phyloP scores from a whole-genome alignment of 2,329 filamentous ascomycete genomes.

The Plenodomus lindquistii region DNA sequence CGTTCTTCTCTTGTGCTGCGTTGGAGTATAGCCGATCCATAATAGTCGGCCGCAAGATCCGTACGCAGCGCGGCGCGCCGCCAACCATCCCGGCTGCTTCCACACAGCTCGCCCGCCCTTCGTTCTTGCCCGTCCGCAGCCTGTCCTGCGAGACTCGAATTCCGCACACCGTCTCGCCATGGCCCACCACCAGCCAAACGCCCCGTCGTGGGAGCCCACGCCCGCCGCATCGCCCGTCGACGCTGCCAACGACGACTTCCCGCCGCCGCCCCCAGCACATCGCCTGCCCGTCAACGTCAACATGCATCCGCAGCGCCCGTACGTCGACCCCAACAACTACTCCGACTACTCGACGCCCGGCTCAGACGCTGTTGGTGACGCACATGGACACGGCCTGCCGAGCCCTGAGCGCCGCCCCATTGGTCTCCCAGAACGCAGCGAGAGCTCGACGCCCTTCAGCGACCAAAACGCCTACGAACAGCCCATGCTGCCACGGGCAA shows the following conservation, averaged over 20 bases:
- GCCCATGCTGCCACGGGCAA: conserved; percentile 21
- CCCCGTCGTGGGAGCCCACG: conserved; percentile 25
- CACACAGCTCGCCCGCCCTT: neutral
- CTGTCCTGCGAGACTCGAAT: neutral
- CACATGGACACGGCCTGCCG: conserved; percentile 70
- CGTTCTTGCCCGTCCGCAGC: neutral
- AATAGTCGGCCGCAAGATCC: conserved; percentile 11
- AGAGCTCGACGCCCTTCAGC: conserved; percentile 28
- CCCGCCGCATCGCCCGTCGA: conserved; percentile 26
- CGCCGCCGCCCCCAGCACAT: conserved; percentile 42
- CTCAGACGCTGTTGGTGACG: conserved; percentile 63
- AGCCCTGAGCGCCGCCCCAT: conserved; percentile 51
- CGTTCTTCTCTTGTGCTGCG: neutral
- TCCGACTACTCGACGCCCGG: conserved; percentile 44
- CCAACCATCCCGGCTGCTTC: conserved; percentile 2
- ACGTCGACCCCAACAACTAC: conserved; percentile 36
- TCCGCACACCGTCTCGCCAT: conserved; percentile 12
- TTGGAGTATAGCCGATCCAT: no score
- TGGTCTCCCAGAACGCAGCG: conserved; percentile 27
- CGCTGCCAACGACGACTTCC: conserved; percentile 24
- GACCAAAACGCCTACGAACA: conserved; percentile 31
- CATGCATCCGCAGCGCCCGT: conserved; percentile 28
- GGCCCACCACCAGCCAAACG: conserved; percentile 25
- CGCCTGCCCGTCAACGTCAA: conserved; percentile 34
- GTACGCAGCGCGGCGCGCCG: conserved; percentile 20